These are phyloP conservation scores for Trypanosoma scelopori DNA, from an alignment of 208 protist genomes.

Conservation along the genomic window DNA sequence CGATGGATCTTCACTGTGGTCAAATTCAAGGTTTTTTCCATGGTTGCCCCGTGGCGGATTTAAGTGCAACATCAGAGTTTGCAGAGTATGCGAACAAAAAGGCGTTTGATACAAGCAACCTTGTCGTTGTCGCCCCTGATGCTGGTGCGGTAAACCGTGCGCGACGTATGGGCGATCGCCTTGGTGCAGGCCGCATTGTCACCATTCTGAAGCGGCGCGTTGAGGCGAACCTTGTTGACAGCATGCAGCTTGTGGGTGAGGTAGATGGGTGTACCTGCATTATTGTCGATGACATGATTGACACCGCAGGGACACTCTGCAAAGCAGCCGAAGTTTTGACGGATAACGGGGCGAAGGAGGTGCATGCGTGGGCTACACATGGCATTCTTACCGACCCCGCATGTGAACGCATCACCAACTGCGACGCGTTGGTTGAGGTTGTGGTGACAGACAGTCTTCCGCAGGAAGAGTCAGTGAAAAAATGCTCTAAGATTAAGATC, in stretches of 20 bases:
- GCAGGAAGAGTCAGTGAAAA: conserved; percentile 53
- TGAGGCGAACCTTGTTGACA: conserved; percentile 91
- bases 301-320: conserved; percentile 95
- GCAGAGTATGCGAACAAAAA: conserved; percentile 81
- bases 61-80: conserved; percentile 87
- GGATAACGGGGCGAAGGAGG: conserved; percentile 91
- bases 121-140: conserved; percentile 95
- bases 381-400: conserved; percentile 94
- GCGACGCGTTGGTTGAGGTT: conserved; percentile 85
- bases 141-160: conserved; percentile 95
- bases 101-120: conserved; percentile 62
- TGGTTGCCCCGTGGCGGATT: conserved; percentile 91
- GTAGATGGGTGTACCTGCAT: conserved; percentile 94
- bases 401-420: conserved; percentile 90
- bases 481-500: conserved; percentile 83
- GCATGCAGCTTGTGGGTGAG: conserved; percentile 95
- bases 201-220: conserved; percentile 95
- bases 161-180: conserved; percentile 74
- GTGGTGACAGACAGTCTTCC: conserved; percentile 94
- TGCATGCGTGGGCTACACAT: conserved; percentile 94
- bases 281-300: conserved; percentile 98
- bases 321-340: conserved; percentile 95
- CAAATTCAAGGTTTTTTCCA: conserved; percentile 97
- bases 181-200: conserved; percentile 88
- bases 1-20: conserved; percentile 94